Percentiles rank a stretch among this genome's conserved stretches.
These are phyloP conservation scores for Penicillium simplicissimum DNA, from an alignment of 495 filamentous ascomycete genomes.

Conservation along the genomic window DNA sequence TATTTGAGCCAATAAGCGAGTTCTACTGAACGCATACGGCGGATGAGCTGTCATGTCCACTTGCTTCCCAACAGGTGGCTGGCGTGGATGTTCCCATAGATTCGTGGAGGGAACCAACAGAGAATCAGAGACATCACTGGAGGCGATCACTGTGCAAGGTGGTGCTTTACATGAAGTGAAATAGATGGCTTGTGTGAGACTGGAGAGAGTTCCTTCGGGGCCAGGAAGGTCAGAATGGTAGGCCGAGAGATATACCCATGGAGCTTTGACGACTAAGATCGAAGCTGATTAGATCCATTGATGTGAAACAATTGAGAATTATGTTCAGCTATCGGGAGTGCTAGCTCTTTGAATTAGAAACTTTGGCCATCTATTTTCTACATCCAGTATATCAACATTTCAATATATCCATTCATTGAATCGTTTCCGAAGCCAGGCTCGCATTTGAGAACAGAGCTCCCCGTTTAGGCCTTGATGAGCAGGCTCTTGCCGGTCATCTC, in stretches of 20 bases:
- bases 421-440: slow-evolving; percentile 26
- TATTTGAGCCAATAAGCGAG: neutral
- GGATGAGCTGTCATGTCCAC: neutral
- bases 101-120: neutral
- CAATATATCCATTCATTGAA: slow-evolving; percentile 25
- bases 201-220: neutral
- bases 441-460: slow-evolving; percentile 8
- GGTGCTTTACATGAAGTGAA: neutral
- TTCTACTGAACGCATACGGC: neutral
- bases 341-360: neutral
- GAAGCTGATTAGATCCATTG: neutral
- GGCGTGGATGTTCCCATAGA: too few relatives aligned
- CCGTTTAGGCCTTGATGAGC: slow-evolving; percentile 63
- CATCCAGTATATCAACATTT: slow-evolving; percentile 16
- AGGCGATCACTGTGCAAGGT: neutral
- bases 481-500: slow-evolving; percentile 90
- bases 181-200: slow-evolving; percentile 8
- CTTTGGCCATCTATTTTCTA: slow-evolving; percentile 10
- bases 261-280: slow-evolving; percentile 6
- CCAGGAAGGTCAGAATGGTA: neutral
- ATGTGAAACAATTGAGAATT: neutral
- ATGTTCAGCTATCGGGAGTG: neutral
- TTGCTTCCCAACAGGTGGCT: too few relatives aligned
- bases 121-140: neutral
- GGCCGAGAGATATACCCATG: slow-evolving; percentile 24